Base-by-base conservation (phyloP, 441 rosid species). In the Gossypium lobatum region DNA sequence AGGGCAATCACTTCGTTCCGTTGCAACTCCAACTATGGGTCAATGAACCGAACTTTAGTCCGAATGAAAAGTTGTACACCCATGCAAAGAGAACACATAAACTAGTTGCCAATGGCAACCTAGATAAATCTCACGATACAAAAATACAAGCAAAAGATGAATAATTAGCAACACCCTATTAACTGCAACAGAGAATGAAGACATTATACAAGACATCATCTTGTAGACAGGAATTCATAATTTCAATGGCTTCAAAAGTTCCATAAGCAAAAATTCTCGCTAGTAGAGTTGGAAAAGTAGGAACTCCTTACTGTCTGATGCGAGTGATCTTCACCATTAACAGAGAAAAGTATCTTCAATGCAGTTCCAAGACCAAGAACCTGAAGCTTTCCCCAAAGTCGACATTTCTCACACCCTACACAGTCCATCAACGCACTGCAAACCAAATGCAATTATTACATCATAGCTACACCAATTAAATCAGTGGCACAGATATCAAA, bases 341-440 rank as follows among this genome's bases (percentile, higher is more conserved):
- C 88, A n/a, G 91, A 88, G 78, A 90, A 93, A 11, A 93, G 88
- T 81, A 91, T 89, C 77, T 93, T 89, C 67, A 91, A 75, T 54
- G 94, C 96, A 25, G 95, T 89, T 57, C 96, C 96, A 52, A 88
- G 93, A 26, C 93, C 93, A 21, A 89, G 93, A 88, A 88, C 81
- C 85, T 93, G 95, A 78, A 93, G 96, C 78, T 93, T 89, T 70
- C 96, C 96, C 98, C 98, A 93, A 53, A 93, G 85, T 64, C 95
- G 85, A 70, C 96, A 89, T 80, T 91, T 93, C 89, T 93, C 98
- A 78, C 98, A 93, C 37, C 96, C 95, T 14, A 93, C 85, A 72
- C 98, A 93, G 80, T 93, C 93, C 98, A 93, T 93, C 75, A 88
- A 64, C 1, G 85, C 86, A 80, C 89, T 85, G 81, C 82, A 77